Evolutionary conservation across 345 rosid genomes (phyloP), one percentile per base, ranked within the genome.

Genomic region (Gossypium australe): DNA sequence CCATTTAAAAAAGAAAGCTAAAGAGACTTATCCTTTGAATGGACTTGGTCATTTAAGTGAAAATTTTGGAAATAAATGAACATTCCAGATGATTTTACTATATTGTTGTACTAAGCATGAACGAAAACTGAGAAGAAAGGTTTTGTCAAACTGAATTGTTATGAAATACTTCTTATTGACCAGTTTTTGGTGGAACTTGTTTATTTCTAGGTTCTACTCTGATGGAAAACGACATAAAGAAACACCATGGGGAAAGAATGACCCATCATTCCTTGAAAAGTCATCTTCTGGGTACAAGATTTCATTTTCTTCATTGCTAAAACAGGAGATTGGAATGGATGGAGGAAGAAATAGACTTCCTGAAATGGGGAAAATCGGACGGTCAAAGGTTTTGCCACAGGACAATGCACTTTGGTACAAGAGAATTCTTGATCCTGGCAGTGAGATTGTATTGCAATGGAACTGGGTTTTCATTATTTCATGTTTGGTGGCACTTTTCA

Each of bases 391-490:
- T 3, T 84, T 84, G 51, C 80, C 80, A 2, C 83, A 80, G 67
- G 86, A 80, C 4, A 82, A 77, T 75, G 75, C 44, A 11, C 81
- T 92, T 2, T 90, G 94, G 97, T 80, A 81, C 85, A 88, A 71
- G 74, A 90, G 80, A 56, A 89, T 92, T 52, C 97, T 92, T 45
- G 97, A 92, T 78, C 98, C 98, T 1, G 93, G 92, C 48, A 90
- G 94, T 61, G 93, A 94, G 74, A 88, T 88, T 34, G 88, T 94
- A 74, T 81, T 92, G 80, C 81, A 76, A 66, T 94, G 97, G 98
- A 94, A 92, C 73, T 80, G 92, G 85, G 83, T 92, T 65, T 94
- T 94, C 82, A 92, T 94, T 27, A 59, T 89, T 67, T 80, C 97
- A 0, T 88, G 97, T 74, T 82, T 94, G 85, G 78, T 92, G 55